Evolutionary conservation across 1,284 basidiomycete species (phyloP).

Genomic region (Austroboletus novae-zelandiae): DNA sequence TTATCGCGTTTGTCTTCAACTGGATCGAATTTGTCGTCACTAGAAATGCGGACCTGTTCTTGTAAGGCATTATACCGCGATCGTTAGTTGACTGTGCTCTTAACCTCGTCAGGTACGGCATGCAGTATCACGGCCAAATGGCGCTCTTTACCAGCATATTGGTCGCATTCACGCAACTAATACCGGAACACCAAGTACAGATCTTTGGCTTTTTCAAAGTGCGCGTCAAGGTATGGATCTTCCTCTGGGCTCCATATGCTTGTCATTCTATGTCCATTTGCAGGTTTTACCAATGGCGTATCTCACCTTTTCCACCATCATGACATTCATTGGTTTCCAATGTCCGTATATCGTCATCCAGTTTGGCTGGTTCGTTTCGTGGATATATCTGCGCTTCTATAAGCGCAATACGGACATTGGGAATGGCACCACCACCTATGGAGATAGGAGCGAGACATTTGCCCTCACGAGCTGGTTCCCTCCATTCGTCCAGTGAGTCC

Average conservation of each 20-base stretch:
- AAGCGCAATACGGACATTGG: slow-evolving; percentile 74
- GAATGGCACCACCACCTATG: slow-evolving; percentile 65
- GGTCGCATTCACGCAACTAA: slow-evolving; percentile 95
- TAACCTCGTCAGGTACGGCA: slow-evolving; percentile 63
- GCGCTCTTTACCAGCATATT: slow-evolving; percentile 88
- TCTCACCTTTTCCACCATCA: slow-evolving; percentile 86
- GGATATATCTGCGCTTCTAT: slow-evolving; percentile 96
- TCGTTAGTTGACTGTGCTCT: slow-evolving; percentile 4
- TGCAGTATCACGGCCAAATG: slow-evolving; percentile 90
- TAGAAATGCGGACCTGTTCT: slow-evolving; percentile 63
- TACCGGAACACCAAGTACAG: slow-evolving; percentile 97
- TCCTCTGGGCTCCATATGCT: neutral
- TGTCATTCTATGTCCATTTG: slow-evolving; percentile 7
- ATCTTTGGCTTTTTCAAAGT: slow-evolving; percentile 83
- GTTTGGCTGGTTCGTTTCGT: slow-evolving; percentile 96
- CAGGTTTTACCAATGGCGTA: slow-evolving; percentile 93
- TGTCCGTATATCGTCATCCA: slow-evolving; percentile 96
- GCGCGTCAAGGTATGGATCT: slow-evolving; percentile 78
- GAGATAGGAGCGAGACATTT: slow-evolving; percentile 95
- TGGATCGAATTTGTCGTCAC: slow-evolving; percentile 76
- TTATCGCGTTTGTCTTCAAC: slow-evolving; percentile 82
- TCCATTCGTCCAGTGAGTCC: slow-evolving; percentile 80
- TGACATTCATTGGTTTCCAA: slow-evolving; percentile 86
- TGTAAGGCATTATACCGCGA: slow-evolving; percentile 53
- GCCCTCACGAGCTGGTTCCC: slow-evolving; percentile 98